phyloP scores from a whole-genome alignment of 208 protist genomes.

The Wallacemonas sp. region DNA sequence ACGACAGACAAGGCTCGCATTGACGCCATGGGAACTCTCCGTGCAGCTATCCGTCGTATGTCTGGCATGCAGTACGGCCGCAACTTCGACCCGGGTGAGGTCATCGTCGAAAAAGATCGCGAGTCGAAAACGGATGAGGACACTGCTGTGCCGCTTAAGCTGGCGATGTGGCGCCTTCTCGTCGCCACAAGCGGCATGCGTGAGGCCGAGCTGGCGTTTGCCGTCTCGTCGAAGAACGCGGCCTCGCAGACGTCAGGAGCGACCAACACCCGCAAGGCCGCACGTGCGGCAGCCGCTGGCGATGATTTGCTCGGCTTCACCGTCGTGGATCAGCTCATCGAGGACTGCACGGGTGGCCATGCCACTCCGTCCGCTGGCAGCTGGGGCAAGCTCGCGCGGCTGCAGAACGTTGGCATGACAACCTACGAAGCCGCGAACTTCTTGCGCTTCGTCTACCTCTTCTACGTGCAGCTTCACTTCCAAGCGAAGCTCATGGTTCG shows the following conservation, averaged over 20 bases:
- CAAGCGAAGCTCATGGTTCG: slow-evolving; percentile 69
- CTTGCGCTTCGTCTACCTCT: slow-evolving; percentile 75
- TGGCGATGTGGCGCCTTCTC: slow-evolving; percentile 75
- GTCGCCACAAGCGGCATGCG: slow-evolving; percentile 65
- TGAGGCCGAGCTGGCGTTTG: slow-evolving; percentile 73
- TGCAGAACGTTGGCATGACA: slow-evolving; percentile 55
- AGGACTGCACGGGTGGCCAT: slow-evolving; percentile 28
- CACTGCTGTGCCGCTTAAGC: slow-evolving; percentile 40
- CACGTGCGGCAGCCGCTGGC: not conserved
- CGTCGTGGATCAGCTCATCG: slow-evolving; percentile 41
- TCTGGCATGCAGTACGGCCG: slow-evolving; percentile 35
- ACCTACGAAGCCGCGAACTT: slow-evolving; percentile 56
- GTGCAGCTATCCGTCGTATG: slow-evolving; percentile 37
- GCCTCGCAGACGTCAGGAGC: not conserved
- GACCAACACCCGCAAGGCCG: slow-evolving; percentile 27
- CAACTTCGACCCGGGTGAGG: slow-evolving; percentile 66
- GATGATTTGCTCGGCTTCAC: slow-evolving; percentile 33
- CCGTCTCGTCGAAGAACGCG: slow-evolving; percentile 36
- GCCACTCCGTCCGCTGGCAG: slow-evolving; percentile 15
- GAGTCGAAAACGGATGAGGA: slow-evolving; percentile 14
- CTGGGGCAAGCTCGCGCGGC: slow-evolving; percentile 60
- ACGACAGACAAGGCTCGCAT: slow-evolving; percentile 44
- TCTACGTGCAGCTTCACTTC: slow-evolving; percentile 77
- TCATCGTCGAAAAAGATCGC: slow-evolving; percentile 23
- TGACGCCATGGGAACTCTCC: slow-evolving; percentile 34